Evolutionary conservation across 2,329 filamentous ascomycete genomes (phyloP), one percentile per base, ranked within the genome.

Genomic region (Gnomoniopsis sp.): DNA sequence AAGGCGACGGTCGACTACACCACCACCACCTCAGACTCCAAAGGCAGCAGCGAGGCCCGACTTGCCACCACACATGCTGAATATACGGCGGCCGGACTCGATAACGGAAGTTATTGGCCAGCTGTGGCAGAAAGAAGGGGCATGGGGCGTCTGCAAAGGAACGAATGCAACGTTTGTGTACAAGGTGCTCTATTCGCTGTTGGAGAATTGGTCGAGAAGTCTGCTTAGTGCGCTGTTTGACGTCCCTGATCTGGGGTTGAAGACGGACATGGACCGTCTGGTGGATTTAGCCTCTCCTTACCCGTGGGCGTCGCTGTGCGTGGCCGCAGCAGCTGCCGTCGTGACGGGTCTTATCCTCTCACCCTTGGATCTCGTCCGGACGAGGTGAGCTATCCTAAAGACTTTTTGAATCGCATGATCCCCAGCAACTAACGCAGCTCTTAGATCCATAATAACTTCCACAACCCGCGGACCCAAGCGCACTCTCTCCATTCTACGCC

Each of bases 111-210:
- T 95, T 2, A 84, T 99, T 61, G 87, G 88, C 7, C 89, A 96
- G 70, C 77, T 98, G 21, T 98, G 95, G 90, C 83, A 88, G 50
- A 93, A 89, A 65, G 93, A 96, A 70, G 91, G 92, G 38, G 88
- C 88, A 0, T 93, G 92, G 81, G 95, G 95, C 4, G 87, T 97
- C 6, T 99, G 93, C 93, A 97, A 97, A 72, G 87, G 88, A 10
- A 91, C 92, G 41, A 98, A 98, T 70, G 86, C 90, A 15, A 96
- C 92, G 1, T 99, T 98, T 69, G 80, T 98, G 52, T 96, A 98
- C 75, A 90, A 88, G 0, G 85, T 97, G 49, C 80, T 98, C 19
- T 85, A 93, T 62, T 91, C 91, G 12, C 88, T 96, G 8, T 77
- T 96, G 33, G 95, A 98, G 71, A 93, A 91, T 66, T 99, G 96